Percentiles rank a stretch among this genome's conserved stretches.
Conservation (phyloP, 108 stramenopile genomes). For the Pseudonitzschia delicatissima region DNA sequence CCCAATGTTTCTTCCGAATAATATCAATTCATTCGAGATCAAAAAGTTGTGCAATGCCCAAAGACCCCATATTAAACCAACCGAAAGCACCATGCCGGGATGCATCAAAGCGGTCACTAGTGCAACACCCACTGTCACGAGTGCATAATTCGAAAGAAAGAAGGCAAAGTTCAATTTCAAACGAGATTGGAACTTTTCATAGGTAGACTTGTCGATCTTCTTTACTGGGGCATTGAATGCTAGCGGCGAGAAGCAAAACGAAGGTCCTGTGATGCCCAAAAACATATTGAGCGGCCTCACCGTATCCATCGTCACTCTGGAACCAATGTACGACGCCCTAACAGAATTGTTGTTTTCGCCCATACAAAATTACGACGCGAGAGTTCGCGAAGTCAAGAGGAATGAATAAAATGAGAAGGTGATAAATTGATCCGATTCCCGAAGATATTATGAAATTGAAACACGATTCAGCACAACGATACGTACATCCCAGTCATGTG, state of each 20-base stretch:
- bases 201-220: constrained; percentile 53
- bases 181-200: constrained; percentile 66
- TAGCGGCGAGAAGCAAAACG: constrained; percentile 70
- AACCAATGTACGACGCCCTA: constrained; percentile 21
- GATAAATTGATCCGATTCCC: too few species aligned
- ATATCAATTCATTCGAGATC: constrained; percentile 65
- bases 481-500: constrained; percentile 37
- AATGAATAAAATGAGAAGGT: not conserved
- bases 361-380: not conserved
- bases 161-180: constrained; percentile 69
- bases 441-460: too few species aligned
- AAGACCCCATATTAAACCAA: constrained; percentile 54
- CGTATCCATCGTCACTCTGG: constrained; percentile 63
- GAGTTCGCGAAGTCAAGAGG: too few species aligned
- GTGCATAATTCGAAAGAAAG: constrained; percentile 83
- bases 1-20: constrained; percentile 61
- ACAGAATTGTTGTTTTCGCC: too few species aligned
- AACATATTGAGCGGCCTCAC: constrained; percentile 71
- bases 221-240: constrained; percentile 71
- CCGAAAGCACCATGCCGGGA: constrained; percentile 69
- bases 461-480: not conserved
- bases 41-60: constrained; percentile 67
- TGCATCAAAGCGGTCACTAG: constrained; percentile 82
- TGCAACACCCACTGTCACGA: constrained; percentile 58
- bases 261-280: constrained; percentile 60